These are phyloP conservation scores for Xylariaceae sp. DNA, from an alignment of 2,329 filamentous ascomycete species.

Conservation along the genomic window DNA sequence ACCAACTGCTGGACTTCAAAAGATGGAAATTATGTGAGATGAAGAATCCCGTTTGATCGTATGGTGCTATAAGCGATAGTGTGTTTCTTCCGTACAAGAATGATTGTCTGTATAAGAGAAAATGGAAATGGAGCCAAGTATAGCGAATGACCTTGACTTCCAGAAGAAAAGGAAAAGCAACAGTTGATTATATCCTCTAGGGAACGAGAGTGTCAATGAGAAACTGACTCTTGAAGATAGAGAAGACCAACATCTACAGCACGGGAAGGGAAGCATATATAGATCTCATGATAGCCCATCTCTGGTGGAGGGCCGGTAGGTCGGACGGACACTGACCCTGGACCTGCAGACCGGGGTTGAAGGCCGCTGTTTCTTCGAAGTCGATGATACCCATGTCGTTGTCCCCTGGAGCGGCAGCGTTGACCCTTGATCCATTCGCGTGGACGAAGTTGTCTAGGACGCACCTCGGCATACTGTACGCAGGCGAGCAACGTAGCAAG, in stretches of 20 bases:
- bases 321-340: constrained; percentile 14
- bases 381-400: constrained; percentile 19
- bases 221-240: constrained; percentile 22
- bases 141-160: constrained; percentile 55
- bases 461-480: constrained; percentile 5
- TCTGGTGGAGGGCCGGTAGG: constrained; percentile 15
- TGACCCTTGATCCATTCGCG: constrained; percentile 24
- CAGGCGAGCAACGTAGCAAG: background rate
- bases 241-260: constrained; percentile 9
- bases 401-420: constrained; percentile 9
- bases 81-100: constrained; percentile 17
- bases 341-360: constrained; percentile 19
- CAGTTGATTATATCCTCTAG: constrained; percentile 25
- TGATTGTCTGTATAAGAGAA: constrained; percentile 24
- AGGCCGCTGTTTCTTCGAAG: constrained; percentile 24
- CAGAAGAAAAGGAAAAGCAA: constrained; percentile 29
- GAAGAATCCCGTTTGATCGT: constrained; percentile 7
- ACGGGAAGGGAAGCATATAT: constrained; percentile 27
- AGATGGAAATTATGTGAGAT: constrained; percentile 2
- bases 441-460: constrained; percentile 6
- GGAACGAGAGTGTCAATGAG: constrained; percentile 28
- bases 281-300: constrained; percentile 23
- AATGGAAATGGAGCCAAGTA: constrained; percentile 41
- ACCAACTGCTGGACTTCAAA: constrained; percentile 6
- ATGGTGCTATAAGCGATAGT: constrained; percentile 17